Percentiles rank a stretch among this genome's conserved stretches.
Conservation (phyloP, 306 rosid species). For the Sesbania bispinosa region DNA sequence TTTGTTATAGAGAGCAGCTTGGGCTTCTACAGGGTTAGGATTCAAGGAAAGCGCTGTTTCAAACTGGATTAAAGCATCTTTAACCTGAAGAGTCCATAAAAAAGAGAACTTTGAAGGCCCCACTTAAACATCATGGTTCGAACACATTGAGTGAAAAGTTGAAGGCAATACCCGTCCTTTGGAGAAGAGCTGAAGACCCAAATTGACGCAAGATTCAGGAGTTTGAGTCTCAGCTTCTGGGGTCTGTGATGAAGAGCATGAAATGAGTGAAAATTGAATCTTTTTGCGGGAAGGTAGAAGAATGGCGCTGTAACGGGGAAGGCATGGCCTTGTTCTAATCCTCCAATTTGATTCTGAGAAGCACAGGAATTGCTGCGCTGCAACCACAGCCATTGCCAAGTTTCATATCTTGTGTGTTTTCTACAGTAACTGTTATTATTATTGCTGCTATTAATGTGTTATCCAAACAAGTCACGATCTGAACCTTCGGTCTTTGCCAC, state of each 20-base stretch:
- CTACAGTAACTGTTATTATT: not conserved
- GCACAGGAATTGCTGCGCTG: conserved; percentile 51
- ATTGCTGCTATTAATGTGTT: conserved; percentile 4
- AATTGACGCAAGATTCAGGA: conserved; percentile 78
- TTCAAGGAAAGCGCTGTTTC: conserved; percentile 77
- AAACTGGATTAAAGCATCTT: conserved; percentile 86
- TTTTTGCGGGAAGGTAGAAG: conserved; percentile 26
- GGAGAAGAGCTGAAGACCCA: conserved; percentile 90
- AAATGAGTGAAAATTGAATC: conserved; percentile 30
- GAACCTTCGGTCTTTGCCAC: not conserved
- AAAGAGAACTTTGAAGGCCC: not conserved
- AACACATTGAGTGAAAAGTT: not conserved
- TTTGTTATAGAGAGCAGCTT: conserved; percentile 94
- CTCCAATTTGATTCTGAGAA: conserved; percentile 44
- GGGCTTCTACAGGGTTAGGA: conserved; percentile 86
- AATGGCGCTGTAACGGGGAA: conserved; percentile 20
- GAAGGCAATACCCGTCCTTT: conserved; percentile 60
- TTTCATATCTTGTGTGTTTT: conserved; percentile 17
- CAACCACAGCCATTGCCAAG: conserved; percentile 57
- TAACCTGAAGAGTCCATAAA: conserved; percentile 61
- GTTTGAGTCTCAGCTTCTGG: conserved; percentile 60
- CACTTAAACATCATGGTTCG: not conserved
- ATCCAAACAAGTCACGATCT: conserved; percentile 25
- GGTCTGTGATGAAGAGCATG: conserved; percentile 61
- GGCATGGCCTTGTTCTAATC: conserved; percentile 28